phyloP scores from a whole-genome alignment of 768 basidiomycete genomes.

The Auriculariales sp. region DNA sequence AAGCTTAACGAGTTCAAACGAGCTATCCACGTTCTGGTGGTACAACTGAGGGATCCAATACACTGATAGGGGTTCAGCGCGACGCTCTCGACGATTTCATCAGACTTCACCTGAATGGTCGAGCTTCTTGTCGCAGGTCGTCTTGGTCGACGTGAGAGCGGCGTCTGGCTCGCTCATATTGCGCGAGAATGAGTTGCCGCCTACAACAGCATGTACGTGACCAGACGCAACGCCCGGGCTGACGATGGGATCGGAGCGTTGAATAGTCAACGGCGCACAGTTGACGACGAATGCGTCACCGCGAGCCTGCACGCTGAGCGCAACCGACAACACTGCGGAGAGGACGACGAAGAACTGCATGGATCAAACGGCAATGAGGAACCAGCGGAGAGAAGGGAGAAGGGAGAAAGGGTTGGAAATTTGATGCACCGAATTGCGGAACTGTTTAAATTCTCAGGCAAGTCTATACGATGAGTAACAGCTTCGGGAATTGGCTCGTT shows the following conservation, averaged over 20 bases:
- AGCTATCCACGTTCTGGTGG: background rate
- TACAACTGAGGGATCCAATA: background rate
- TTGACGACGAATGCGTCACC: background rate
- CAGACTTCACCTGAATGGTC: no score
- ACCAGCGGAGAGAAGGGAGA: background rate
- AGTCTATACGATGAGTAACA: no score
- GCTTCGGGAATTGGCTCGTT: no score
- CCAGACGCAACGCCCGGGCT: constrained; percentile 9
- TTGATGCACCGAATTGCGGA: background rate
- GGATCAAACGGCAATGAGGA: background rate
- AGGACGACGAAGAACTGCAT: background rate
- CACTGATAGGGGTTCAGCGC: no score
- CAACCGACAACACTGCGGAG: no score
- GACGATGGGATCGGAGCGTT: constrained; percentile 18
- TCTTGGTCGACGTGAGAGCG: background rate
- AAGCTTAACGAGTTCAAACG: background rate
- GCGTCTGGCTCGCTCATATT: background rate
- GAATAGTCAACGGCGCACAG: background rate
- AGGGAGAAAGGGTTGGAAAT: background rate
- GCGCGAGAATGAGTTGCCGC: constrained; percentile 13
- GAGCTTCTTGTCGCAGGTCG: background rate
- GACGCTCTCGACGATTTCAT: no score
- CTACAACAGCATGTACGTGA: constrained; percentile 16
- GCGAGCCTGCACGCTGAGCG: background rate
- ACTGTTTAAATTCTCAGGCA: no score